Evolutionary conservation across 208 protist genomes (phyloP).

Genomic region (Naegleria lovaniensis): DNA sequence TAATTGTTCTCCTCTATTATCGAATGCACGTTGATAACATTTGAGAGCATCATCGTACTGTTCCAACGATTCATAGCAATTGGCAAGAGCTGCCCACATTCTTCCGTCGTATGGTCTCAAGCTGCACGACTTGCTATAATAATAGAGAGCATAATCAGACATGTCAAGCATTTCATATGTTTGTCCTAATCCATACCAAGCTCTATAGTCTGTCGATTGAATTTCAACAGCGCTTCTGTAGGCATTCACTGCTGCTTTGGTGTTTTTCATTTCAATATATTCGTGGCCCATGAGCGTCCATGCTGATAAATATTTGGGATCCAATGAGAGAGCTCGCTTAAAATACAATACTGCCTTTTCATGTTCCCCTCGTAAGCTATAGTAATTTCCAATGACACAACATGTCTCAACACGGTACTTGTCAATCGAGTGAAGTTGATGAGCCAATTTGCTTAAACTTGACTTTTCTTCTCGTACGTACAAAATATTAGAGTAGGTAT

Average conservation of each 20-base stretch:
- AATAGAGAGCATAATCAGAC: conserved; percentile 87
- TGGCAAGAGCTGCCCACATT: conserved; percentile 73
- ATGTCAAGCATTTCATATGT: conserved; percentile 91
- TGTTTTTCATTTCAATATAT: conserved; percentile 91
- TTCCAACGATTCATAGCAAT: conserved; percentile 51
- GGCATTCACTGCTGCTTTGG: conserved; percentile 80
- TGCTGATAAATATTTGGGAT: conserved; percentile 74
- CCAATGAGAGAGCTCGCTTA: conserved; percentile 70
- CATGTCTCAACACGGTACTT: conserved; percentile 90
- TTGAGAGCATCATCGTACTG: conserved; percentile 49
- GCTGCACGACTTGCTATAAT: conserved; percentile 83
- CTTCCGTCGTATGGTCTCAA: conserved; percentile 84
- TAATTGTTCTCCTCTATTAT: conserved; percentile 41
- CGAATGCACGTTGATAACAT: conserved; percentile 58
- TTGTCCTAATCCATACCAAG: conserved; percentile 94
- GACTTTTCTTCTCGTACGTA: conserved; percentile 81
- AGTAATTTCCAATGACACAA: conserved; percentile 95
- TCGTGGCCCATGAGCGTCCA: conserved; percentile 95
- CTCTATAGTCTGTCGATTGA: conserved; percentile 81
- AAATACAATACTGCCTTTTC: conserved; percentile 90
- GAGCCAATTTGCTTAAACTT: conserved; percentile 75
- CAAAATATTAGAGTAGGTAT: conserved; percentile 93
- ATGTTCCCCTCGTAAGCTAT: conserved; percentile 83
- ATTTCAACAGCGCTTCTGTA: conserved; percentile 86
- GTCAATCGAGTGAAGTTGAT: conserved; percentile 76